These are phyloP conservation scores for Termitomyces titanicus DNA, from an alignment of 768 basidiomycete genomes.

Conservation along the genomic window DNA sequence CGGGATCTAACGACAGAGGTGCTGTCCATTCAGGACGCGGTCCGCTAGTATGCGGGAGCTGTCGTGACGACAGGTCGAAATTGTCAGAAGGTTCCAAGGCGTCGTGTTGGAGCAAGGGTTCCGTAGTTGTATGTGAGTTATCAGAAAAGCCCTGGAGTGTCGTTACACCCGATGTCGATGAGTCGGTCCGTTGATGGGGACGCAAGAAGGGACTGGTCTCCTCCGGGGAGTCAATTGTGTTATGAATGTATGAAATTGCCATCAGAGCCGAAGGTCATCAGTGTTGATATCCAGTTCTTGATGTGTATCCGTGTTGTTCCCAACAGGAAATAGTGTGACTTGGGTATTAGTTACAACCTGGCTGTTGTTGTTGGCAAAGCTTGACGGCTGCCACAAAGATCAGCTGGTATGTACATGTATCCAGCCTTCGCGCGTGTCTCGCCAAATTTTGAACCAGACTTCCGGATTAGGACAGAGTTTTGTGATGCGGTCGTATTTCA, in stretches of 20 bases:
- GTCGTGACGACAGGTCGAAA: slow-evolving; percentile 29
- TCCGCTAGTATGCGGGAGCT: slow-evolving; percentile 25
- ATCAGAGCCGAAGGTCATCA: slow-evolving; percentile 32
- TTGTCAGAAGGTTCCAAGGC: slow-evolving; percentile 27
- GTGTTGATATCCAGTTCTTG: slow-evolving; percentile 19
- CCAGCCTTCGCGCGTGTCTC: slow-evolving; percentile 4
- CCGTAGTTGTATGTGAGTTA: slow-evolving; percentile 37
- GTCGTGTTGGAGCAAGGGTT: slow-evolving; percentile 36
- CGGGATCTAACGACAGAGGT: slow-evolving; percentile 23
- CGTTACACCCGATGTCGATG: slow-evolving; percentile 30
- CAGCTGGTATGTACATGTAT: not conserved
- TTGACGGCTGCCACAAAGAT: slow-evolving; percentile 10
- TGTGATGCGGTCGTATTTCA: slow-evolving; percentile 11
- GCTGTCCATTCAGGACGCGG: slow-evolving; percentile 23
- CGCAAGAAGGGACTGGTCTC: slow-evolving; percentile 27
- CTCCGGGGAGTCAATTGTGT: slow-evolving; percentile 43
- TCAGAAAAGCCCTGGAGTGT: slow-evolving; percentile 36
- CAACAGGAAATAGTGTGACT: not conserved
- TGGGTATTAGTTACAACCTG: not conserved
- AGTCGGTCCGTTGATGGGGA: slow-evolving; percentile 40
- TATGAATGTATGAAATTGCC: slow-evolving; percentile 60
- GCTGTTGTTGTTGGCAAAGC: not conserved
- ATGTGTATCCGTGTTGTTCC: slow-evolving; percentile 7
- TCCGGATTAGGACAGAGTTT: slow-evolving; percentile 9
- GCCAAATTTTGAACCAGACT: slow-evolving; percentile 9